Conservation (phyloP, 305 asterid species). For the Solanum hybrid region DNA sequence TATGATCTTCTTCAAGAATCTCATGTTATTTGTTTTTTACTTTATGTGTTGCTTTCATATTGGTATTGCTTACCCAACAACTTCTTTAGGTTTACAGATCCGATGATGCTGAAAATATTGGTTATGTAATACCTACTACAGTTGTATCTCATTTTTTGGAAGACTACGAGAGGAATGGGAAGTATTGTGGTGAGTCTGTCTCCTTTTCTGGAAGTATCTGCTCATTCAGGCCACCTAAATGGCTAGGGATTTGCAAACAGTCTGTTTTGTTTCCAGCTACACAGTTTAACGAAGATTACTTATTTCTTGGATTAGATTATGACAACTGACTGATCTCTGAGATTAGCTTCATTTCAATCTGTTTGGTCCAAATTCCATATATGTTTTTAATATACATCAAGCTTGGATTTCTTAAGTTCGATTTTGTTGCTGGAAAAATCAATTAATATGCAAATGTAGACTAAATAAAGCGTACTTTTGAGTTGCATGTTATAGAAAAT, state of each 20-base stretch:
- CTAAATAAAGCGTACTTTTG: not conserved
- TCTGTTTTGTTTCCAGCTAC: not conserved
- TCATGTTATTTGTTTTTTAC: not conserved
- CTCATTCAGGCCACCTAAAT: not conserved
- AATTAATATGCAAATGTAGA: not conserved
- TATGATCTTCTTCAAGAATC: not conserved
- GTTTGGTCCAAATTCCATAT: not conserved
- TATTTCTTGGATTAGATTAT: not conserved
- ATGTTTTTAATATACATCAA: not conserved
- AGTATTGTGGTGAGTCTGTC: slow-evolving; percentile 65
- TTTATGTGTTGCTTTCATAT: not conserved
- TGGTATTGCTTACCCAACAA: slow-evolving; percentile 25
- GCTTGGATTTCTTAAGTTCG: not conserved
- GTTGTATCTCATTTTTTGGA: slow-evolving; percentile 96
- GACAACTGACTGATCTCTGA: not conserved
- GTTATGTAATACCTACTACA: slow-evolving; percentile 87
- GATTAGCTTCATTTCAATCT: not conserved
- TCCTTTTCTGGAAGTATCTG: not conserved
- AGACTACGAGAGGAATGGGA: slow-evolving; percentile 81
- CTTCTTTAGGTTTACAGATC: slow-evolving; percentile 91
- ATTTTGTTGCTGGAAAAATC: not conserved
- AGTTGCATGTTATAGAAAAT: not conserved
- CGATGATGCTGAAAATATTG: slow-evolving; percentile 90
- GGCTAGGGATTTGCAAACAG: not conserved
- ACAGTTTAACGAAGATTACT: not conserved